These are phyloP conservation scores for Amanita rimosa DNA, from an alignment of 768 basidiomycete species.

Conservation along the genomic window DNA sequence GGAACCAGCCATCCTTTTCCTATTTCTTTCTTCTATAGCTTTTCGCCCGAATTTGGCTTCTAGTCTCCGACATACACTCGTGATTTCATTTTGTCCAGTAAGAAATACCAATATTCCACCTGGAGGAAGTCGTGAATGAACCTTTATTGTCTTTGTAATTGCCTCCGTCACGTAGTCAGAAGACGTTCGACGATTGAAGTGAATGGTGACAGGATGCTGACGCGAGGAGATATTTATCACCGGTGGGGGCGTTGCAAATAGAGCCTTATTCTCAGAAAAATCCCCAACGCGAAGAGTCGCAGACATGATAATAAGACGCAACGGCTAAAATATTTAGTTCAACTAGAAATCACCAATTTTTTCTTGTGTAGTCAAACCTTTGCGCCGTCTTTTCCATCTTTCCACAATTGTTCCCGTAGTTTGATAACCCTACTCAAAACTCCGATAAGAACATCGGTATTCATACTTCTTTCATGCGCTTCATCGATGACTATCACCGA, in stretches of 20 bases:
- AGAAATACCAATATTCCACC: slow-evolving; percentile 92
- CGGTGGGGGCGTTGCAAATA: slow-evolving; percentile 83
- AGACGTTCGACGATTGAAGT: slow-evolving; percentile 81
- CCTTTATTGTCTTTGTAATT: slow-evolving; percentile 82
- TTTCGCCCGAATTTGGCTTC: slow-evolving; percentile 67
- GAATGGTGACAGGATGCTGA: slow-evolving; percentile 90
- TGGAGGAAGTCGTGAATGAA: slow-evolving; percentile 83
- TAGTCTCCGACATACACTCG: slow-evolving; percentile 69
- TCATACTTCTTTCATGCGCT: slow-evolving; percentile 96
- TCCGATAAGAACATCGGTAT: slow-evolving; percentile 95
- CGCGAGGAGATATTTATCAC: slow-evolving; percentile 83
- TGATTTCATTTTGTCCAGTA: slow-evolving; percentile 94
- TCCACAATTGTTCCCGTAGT: slow-evolving; percentile 85
- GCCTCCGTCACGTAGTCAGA: slow-evolving; percentile 88
- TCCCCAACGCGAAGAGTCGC: slow-evolving; percentile 92
- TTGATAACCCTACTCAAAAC: slow-evolving; percentile 91
- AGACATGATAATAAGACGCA: slow-evolving; percentile 97
- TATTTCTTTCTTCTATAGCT: slow-evolving; percentile 43
- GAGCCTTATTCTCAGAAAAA: slow-evolving; percentile 73
- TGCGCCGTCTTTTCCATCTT: slow-evolving; percentile 52
- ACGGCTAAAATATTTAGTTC: slow-evolving; percentile 36
- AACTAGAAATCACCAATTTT: slow-evolving; percentile 3
- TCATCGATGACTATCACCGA: slow-evolving; percentile 95
- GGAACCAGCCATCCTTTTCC: slow-evolving; percentile 16
- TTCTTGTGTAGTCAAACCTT: slow-evolving; percentile 38